Evolutionary conservation across 768 basidiomycete genomes (phyloP), one percentile per base, ranked within the genome.

Genomic region (Tremella yokohamensis): DNA sequence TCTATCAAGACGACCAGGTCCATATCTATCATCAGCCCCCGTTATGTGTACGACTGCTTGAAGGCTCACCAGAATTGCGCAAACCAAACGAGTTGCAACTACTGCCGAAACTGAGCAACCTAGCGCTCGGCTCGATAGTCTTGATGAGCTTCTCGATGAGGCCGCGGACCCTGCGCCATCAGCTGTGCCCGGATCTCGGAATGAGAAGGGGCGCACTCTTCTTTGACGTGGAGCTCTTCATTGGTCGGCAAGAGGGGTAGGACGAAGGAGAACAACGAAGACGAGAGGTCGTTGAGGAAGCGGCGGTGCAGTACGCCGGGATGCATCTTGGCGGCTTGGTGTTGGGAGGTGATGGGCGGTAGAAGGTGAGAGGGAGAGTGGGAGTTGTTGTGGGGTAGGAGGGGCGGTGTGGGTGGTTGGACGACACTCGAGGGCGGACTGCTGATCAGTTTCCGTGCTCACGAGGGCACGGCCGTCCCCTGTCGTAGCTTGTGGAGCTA

Each of bases 31-130:
- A 49, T 20, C 20, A 58, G 51, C 60, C 52, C 58, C 16, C 54
- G 51, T 11, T 16, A n/a, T 16, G 8, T 45, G 15, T 4, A 6
- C 4, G 7, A 45, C n/a, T 16, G 22, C 42, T 8, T 9, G 38
- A 11, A n/a, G n/a, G 65, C 80, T 56, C 52, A 89, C 93, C 93
- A 61, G 91, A 94, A 79, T 97, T 96, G 66, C 91, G 83, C 69
- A 98, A 83, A 74, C 90, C 92, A 81, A 98, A 94, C 58, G 93
- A 92, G 72, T 97, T 98, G 11, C 92, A 93, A 38, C 90, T 96
- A 74, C 90, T 92, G 34, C 94, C 94, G 75, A 99, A 99, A 56
- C 91, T 90, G 66, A 94, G 78, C 66, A 99, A 80, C 53, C 89
- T 85, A 64, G 88, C 88, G 68, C 90, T 83, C 44, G 92, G 93